These are phyloP conservation scores for Chlamydomonas reinhardtii DNA, from an alignment of 163 green algal species.

Conservation along the genomic window DNA sequence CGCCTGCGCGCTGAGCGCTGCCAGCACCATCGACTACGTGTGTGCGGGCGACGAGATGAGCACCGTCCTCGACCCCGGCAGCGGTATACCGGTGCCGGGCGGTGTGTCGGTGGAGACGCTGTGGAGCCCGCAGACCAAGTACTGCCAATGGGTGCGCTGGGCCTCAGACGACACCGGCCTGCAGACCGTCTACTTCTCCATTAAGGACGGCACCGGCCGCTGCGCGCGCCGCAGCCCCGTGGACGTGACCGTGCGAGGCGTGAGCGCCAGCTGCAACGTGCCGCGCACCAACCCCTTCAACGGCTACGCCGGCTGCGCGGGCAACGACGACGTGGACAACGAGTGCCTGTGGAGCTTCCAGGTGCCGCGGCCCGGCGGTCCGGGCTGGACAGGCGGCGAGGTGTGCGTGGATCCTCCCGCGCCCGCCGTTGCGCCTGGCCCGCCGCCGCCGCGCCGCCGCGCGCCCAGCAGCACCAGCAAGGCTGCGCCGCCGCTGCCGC, in stretches of 20 bases:
- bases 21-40: not conserved
- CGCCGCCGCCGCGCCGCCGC: too few species aligned
- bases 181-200: not conserved
- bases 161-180: not conserved
- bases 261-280: not conserved
- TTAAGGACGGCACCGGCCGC: not conserved
- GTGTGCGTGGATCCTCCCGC: not conserved
- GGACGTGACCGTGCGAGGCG: not conserved
- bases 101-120: not conserved
- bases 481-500: not conserved
- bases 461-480: not conserved
- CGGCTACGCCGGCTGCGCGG: not conserved
- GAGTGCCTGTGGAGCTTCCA: constrained; percentile 22
- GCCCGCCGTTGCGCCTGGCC: too few species aligned
- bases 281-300: not conserved
- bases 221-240: not conserved
- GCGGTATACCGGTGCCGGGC: not conserved
- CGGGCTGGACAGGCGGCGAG: not conserved
- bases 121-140: not conserved
- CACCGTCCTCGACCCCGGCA: not conserved
- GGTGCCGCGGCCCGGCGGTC: not conserved
- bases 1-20: not conserved
- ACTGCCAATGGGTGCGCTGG: constrained; percentile 26
- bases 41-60: constrained; percentile 5
- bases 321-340: not conserved